Conservation (phyloP, 176 grass and related monocot species). For the Stipa capillata region DNA sequence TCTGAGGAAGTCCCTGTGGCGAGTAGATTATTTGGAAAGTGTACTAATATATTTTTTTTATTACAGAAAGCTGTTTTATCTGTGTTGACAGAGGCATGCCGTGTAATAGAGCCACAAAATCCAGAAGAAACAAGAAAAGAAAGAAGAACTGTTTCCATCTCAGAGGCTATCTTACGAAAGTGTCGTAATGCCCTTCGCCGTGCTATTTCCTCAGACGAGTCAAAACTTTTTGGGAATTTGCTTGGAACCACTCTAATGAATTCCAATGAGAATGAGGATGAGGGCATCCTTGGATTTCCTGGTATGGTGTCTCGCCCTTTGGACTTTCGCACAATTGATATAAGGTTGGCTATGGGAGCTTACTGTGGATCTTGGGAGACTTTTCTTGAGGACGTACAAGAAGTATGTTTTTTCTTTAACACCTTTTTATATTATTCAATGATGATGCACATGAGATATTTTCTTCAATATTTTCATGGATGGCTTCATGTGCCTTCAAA, state of each 20-base stretch:
- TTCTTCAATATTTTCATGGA: neutral
- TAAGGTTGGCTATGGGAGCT: conserved; percentile 79
- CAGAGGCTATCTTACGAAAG: conserved; percentile 73
- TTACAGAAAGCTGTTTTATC: conserved; percentile 89
- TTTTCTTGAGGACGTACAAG: conserved; percentile 88
- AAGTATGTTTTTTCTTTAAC: conserved; percentile 51
- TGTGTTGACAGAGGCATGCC: conserved; percentile 65
- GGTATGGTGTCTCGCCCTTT: conserved; percentile 90
- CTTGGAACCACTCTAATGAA: conserved; percentile 79
- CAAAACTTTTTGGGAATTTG: conserved; percentile 89
- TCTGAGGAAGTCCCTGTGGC: neutral
- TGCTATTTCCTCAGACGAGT: conserved; percentile 71
- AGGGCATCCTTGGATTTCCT: conserved; percentile 96
- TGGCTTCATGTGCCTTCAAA: neutral
- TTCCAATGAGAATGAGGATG: conserved; percentile 87
- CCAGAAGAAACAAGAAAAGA: conserved; percentile 43
- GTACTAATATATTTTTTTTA: neutral
- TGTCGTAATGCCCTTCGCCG: conserved; percentile 66
- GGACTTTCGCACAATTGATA: conserved; percentile 97
- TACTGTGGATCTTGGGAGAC: conserved; percentile 79
- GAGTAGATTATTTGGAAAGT: neutral
- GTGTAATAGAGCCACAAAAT: conserved; percentile 36
- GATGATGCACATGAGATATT: neutral
- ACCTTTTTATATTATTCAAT: conserved; percentile 21
- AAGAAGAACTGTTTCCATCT: conserved; percentile 57